Evolutionary conservation across 345 rosid species (phyloP).

Genomic region (Populus pruinosa): DNA sequence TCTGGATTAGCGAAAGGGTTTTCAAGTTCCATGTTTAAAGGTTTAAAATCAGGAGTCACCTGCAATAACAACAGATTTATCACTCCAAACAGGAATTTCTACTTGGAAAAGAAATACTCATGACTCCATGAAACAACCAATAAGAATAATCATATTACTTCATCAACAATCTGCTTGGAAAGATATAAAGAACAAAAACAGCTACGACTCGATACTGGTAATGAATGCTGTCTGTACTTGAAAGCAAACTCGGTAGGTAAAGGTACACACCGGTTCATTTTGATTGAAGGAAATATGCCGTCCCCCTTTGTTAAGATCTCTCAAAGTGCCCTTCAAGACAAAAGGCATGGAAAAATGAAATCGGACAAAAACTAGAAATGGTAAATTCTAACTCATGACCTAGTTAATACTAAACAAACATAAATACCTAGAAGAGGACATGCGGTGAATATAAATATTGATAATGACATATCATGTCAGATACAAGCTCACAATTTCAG

Average conservation of each 20-base stretch:
- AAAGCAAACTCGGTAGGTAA: conserved; percentile 1
- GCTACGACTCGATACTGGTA: not conserved
- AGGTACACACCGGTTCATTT: conserved; percentile 37
- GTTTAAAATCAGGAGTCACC: conserved; percentile 42
- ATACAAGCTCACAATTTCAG: not conserved
- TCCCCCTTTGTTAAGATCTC: conserved; percentile 46
- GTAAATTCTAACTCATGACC: not conserved
- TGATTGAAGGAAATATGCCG: conserved; percentile 26
- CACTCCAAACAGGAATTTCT: conserved; percentile 1
- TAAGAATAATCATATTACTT: not conserved
- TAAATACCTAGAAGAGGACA: not conserved
- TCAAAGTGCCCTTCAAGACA: conserved; percentile 43
- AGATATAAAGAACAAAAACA: not conserved
- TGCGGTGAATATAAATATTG: not conserved
- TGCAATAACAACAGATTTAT: conserved; percentile 9
- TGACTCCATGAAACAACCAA: conserved; percentile 4
- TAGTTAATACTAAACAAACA: not conserved
- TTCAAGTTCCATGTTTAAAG: conserved; percentile 30
- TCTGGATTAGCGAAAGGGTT: conserved; percentile 28
- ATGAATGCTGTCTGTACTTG: not conserved
- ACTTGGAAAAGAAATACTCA: not conserved
- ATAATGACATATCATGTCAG: not conserved
- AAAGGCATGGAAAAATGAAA: not conserved
- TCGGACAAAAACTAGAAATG: conserved; percentile 3
- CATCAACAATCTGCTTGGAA: not conserved